Conservation (phyloP, 176 grass and related monocot species). For the Poa pratensis region DNA sequence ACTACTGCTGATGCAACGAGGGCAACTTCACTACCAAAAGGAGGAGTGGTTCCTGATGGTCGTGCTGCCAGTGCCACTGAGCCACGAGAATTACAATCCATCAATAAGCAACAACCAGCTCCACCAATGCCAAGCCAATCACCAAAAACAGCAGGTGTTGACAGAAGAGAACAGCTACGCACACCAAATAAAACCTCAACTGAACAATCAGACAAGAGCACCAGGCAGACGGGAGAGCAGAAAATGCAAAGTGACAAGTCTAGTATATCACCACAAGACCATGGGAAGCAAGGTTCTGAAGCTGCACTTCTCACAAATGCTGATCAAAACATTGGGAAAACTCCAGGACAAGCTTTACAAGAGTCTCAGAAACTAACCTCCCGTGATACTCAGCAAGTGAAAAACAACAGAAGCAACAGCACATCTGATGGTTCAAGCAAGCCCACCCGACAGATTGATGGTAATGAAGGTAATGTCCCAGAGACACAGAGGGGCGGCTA, state of each 20-base stretch:
- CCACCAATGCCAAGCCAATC: constrained; percentile 14
- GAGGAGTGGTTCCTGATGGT: constrained; percentile 14
- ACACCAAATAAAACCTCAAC: constrained; percentile 6
- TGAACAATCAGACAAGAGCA: constrained; percentile 10
- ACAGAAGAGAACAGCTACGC: neutral
- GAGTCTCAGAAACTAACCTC: constrained; percentile 13
- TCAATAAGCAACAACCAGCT: neutral
- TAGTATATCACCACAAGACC: constrained; percentile 27
- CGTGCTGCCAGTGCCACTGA: constrained; percentile 18
- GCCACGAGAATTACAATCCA: neutral
- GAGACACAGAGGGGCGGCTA: constrained; percentile 10
- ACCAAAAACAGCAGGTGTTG: neutral
- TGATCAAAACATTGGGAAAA: constrained; percentile 38
- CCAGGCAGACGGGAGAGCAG: constrained; percentile 11
- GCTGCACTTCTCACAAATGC: constrained; percentile 1
- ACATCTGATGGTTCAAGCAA: constrained; percentile 44
- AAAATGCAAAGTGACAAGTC: constrained; percentile 35
- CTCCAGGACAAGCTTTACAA: constrained; percentile 22
- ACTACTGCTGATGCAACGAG: constrained; percentile 23
- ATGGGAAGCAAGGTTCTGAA: constrained; percentile 36
- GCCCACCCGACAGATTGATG: neutral
- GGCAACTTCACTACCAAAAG: constrained; percentile 19
- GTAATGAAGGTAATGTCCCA: constrained; percentile 27
- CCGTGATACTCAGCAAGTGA: constrained; percentile 19
- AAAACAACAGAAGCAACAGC: constrained; percentile 24